Base-by-base conservation (phyloP, 2,329 filamentous ascomycete species). In the Macroventuria anomochaeta region DNA sequence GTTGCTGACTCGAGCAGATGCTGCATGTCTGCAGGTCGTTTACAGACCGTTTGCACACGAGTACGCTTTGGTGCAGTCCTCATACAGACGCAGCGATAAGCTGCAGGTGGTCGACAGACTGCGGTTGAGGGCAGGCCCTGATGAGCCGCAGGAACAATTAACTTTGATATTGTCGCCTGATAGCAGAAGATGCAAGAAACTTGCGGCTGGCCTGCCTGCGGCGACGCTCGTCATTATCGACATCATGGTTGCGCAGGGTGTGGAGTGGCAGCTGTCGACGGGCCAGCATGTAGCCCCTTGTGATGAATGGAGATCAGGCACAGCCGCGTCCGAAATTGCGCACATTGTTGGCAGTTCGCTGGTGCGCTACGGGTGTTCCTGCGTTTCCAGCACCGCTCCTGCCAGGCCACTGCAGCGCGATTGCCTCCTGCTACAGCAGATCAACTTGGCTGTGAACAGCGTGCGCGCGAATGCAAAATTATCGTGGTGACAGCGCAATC, bases 261-360 rank as follows among this genome's bases (percentile, higher is more conserved):
- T 50, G 52, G 52, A 55, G 51, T 43, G 52, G 46, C 38, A 37
- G 53, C 47, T 28, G 52, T 37, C 37, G 37, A 33, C 53, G 46
- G 53, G 31, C 53, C 53, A 55, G 39, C 44, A 46, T 37, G 46
- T 40, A 55, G 53, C 15, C 42, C 23, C 46, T 53, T 44, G 51
- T 46, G 40, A 50, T 50, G 29, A 21, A 44, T 55, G 52, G 46
- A 55, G 52, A 55, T 50, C 52, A 55, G 52, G 52, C 46, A 55
- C 52, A 55, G 52, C 46, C 52, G 52, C 34, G 46, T 55, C 46
- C 52, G 52, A 55, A 50, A 55, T 50, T 49, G 36, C 49, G 31
- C 46, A 28, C 37, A 18, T 6, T 37, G 46, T 29, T 28, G 32
- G 46, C 36, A 39, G 36, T 23, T 20, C 26, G 36, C 25, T 15